A percentile compares a stretch with the other conserved stretches of the same genome.
These are phyloP conservation scores for Westerdykella sp. DNA, from an alignment of 2,329 filamentous ascomycete genomes.

Conservation along the genomic window DNA sequence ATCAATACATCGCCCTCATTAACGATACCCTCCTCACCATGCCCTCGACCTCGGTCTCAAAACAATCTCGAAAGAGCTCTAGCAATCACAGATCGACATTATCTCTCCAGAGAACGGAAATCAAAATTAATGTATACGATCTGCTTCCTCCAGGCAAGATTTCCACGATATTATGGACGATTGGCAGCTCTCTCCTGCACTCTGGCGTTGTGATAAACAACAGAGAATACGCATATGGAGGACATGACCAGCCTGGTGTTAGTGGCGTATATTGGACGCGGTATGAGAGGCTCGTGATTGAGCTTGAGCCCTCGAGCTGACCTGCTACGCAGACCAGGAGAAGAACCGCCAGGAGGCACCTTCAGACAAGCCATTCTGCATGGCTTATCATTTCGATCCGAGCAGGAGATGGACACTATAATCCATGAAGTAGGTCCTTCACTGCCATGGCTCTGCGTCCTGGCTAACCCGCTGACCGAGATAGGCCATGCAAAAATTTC, in stretches of 20 bases:
- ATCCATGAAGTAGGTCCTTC: constrained; percentile 46
- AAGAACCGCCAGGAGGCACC: constrained; percentile 69
- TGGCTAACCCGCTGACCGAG: constrained; percentile 8
- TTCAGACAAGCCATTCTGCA: constrained; percentile 71
- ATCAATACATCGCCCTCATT: not conserved
- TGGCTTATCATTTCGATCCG: constrained; percentile 66
- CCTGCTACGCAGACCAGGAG: constrained; percentile 45
- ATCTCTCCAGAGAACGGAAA: constrained; percentile 65
- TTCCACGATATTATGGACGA: constrained; percentile 68
- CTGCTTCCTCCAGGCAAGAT: constrained; percentile 69
- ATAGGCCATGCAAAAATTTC: constrained; percentile 62
- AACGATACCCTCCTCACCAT: not conserved
- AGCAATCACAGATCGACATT: constrained; percentile 58
- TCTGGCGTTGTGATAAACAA: constrained; percentile 76
- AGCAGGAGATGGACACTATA: constrained; percentile 63
- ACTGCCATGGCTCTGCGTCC: not conserved
- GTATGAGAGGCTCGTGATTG: constrained; percentile 16
- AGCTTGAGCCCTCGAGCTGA: not conserved
- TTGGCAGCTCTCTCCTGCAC: constrained; percentile 73
- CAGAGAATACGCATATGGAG: constrained; percentile 78
- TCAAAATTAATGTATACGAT: constrained; percentile 73
- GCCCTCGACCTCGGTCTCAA: constrained; percentile 16
- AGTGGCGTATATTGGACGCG: constrained; percentile 81
- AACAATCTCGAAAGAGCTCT: constrained; percentile 39
- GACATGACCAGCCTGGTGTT: constrained; percentile 62